A percentile compares a stretch with the other conserved stretches of the same genome.
These are phyloP conservation scores for Iris macrosiphon DNA, from an alignment of 106 monocot genomes.

Conservation along the genomic window DNA sequence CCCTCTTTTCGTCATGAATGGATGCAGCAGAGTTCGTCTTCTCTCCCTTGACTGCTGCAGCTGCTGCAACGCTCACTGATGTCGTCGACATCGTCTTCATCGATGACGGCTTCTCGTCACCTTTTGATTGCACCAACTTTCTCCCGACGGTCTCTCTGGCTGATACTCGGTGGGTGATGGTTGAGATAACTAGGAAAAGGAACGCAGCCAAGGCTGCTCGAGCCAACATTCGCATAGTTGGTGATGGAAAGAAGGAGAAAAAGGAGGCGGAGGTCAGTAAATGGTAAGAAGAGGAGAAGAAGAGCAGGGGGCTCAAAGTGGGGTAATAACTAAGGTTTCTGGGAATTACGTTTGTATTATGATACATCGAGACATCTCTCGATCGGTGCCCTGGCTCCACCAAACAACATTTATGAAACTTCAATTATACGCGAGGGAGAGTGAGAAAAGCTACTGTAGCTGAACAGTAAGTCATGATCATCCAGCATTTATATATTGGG, in stretches of 20 bases:
- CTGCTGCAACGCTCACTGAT: neutral
- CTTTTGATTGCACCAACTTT: neutral
- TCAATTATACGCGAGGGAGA: neutral
- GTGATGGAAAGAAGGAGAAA: neutral
- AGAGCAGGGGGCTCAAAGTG: neutral
- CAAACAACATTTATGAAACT: conserved; percentile 13
- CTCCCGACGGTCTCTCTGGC: neutral
- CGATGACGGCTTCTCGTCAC: neutral
- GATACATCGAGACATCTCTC: conserved; percentile 2
- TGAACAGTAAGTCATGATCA: too few relatives aligned
- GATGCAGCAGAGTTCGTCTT: neutral
- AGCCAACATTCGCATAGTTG: conserved; percentile 1
- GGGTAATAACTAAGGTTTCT: conserved; percentile 16
- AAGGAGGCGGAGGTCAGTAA: neutral
- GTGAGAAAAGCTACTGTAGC: too few relatives aligned
- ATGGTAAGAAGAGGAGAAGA: neutral
- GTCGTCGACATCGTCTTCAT: neutral
- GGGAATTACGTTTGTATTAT: conserved; percentile 2
- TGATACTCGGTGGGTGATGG: neutral
- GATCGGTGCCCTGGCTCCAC: conserved; percentile 6
- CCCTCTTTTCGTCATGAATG: conserved; percentile 8
- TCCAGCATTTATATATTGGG: too few relatives aligned
- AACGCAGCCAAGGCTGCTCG: conserved; percentile 3
- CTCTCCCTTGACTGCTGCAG: neutral
- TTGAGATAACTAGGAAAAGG: conserved; percentile 3